Evolutionary conservation across 2,329 filamentous ascomycete genomes (phyloP).

Genomic region (Ophiognomonia clavigignenti-juglandacearum): DNA sequence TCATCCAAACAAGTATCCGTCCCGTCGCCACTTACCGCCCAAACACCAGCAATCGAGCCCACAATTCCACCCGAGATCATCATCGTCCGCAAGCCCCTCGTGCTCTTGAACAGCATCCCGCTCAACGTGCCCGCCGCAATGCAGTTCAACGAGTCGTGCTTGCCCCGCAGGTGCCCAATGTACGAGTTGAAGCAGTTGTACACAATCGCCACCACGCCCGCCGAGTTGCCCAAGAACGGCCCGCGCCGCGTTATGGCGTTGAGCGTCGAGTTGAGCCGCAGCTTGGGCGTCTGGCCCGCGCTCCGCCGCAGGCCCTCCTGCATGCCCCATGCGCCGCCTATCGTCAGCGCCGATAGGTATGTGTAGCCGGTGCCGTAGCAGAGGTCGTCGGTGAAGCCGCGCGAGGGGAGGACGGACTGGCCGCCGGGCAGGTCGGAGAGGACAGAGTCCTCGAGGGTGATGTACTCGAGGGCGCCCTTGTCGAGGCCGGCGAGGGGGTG

Average conservation of each 20-base stretch:
- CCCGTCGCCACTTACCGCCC: conserved; percentile 69
- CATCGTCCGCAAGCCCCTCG: conserved; percentile 84
- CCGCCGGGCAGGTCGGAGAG: conserved; percentile 82
- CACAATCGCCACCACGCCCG: conserved; percentile 89
- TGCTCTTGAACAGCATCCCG: conserved; percentile 96
- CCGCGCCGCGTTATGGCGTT: conserved; percentile 92
- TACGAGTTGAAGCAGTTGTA: conserved; percentile 92
- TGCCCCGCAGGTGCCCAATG: conserved; percentile 72
- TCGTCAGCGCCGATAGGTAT: conserved; percentile 78
- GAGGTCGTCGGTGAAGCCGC: conserved; percentile 96
- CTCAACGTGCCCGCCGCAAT: conserved; percentile 80
- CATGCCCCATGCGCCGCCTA: conserved; percentile 89
- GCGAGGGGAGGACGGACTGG: conserved; percentile 84
- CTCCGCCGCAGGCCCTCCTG: conserved; percentile 82
- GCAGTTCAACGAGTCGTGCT: conserved; percentile 88
- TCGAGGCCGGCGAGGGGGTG: conserved; percentile 93
- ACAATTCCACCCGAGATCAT: conserved; percentile 90
- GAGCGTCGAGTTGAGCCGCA: conserved; percentile 88
- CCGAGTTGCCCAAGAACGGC: conserved; percentile 93
- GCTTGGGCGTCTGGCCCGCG: conserved; percentile 74
- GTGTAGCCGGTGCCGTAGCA: conserved; percentile 96
- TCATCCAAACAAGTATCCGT: background rate
- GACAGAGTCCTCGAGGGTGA: conserved; percentile 86
- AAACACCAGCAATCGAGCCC: conserved; percentile 75
- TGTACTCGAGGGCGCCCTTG: conserved; percentile 89